phyloP scores from a whole-genome alignment of 345 rosid genomes.

The Lepidium sativum region DNA sequence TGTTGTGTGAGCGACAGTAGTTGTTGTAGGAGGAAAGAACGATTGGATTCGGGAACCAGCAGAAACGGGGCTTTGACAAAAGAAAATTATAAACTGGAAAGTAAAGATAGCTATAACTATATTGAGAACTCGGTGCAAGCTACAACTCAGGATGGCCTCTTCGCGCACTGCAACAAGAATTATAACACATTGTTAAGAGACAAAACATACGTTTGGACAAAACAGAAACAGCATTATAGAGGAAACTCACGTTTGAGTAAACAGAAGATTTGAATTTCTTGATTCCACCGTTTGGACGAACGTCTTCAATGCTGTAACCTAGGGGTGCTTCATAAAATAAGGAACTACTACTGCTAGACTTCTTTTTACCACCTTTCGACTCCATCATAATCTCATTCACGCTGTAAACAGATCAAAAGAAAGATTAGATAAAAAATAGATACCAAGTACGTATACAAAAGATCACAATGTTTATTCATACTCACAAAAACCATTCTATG shows the following conservation, averaged over 20 bases:
- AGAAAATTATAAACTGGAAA: constrained; percentile 24
- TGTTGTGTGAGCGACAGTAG: constrained; percentile 8
- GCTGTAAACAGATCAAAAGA: not conserved
- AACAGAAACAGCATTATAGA: not conserved
- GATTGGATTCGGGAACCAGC: constrained; percentile 34
- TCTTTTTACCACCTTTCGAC: constrained; percentile 90
- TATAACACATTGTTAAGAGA: not conserved
- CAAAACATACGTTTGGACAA: not conserved
- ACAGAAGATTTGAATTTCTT: constrained; percentile 99
- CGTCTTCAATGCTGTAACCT: constrained; percentile 98
- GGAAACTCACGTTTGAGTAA: constrained; percentile 42
- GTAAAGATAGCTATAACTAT: constrained; percentile 14
- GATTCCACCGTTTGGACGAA: constrained; percentile 97
- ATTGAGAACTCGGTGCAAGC: constrained; percentile 17
- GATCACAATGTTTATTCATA: not conserved
- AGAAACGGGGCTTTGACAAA: constrained; percentile 29
- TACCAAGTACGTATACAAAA: not conserved
- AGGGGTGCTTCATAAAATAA: constrained; percentile 92
- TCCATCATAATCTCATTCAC: constrained; percentile 93
- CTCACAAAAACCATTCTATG: not conserved
- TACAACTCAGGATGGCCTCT: constrained; percentile 70
- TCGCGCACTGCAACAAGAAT: constrained; percentile 52
- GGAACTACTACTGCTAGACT: constrained; percentile 69
- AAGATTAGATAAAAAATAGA: not conserved
- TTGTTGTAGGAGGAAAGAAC: constrained; percentile 28